These are phyloP conservation scores for Sutorius australiensis DNA, from an alignment of 768 basidiomycete species.

Conservation along the genomic window DNA sequence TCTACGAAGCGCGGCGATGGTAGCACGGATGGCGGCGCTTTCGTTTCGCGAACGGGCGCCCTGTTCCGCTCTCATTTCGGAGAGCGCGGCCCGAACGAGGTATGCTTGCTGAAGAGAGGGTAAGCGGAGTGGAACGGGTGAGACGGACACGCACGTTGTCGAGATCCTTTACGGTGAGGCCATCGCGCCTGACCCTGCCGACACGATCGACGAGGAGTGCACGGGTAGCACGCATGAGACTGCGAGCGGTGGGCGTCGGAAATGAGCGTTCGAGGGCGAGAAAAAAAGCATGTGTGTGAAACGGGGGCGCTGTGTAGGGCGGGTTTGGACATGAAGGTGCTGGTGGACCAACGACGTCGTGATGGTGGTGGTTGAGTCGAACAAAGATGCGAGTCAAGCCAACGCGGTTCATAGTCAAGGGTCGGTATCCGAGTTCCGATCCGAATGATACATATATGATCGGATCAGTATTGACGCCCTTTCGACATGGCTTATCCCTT, in stretches of 20 bases:
- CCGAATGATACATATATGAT: slow-evolving; percentile 9
- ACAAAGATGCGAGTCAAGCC: slow-evolving; percentile 9
- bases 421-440: slow-evolving; percentile 11
- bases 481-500: slow-evolving; percentile 23
- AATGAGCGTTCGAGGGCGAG: slow-evolving; percentile 68
- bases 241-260: slow-evolving; percentile 66
- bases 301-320: slow-evolving; percentile 65
- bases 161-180: slow-evolving; percentile 69
- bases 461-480: background rate
- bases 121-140: background rate
- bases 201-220: slow-evolving; percentile 76
- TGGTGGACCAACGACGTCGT: slow-evolving; percentile 12
- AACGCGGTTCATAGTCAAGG: background rate
- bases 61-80: slow-evolving; percentile 84
- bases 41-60: slow-evolving; percentile 82
- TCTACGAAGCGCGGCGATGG: slow-evolving; percentile 71
- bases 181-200: slow-evolving; percentile 67
- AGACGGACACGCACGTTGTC: slow-evolving; percentile 59
- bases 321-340: slow-evolving; percentile 19
- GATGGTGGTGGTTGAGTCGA: slow-evolving; percentile 19
- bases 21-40: slow-evolving; percentile 72
- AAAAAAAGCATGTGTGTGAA: slow-evolving; percentile 81
- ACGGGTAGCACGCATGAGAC: slow-evolving; percentile 80
- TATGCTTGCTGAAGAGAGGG: slow-evolving; percentile 74
- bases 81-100: slow-evolving; percentile 88